A percentile compares a stretch with the other conserved stretches of the same genome.
phyloP scores from a whole-genome alignment of 2,329 filamentous ascomycete species.

The Cercospora beticola region DNA sequence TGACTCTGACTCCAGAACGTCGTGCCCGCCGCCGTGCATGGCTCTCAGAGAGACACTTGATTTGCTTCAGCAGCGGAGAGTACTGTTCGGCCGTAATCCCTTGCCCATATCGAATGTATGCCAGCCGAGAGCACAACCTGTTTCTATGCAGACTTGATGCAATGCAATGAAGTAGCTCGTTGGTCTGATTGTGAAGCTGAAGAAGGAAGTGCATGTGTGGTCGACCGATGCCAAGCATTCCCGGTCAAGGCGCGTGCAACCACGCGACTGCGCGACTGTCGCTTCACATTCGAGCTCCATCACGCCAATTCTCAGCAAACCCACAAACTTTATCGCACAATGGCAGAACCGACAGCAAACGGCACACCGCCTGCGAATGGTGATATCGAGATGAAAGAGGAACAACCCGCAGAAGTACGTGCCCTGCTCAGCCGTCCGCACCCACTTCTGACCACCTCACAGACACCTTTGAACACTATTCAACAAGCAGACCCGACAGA shows the following conservation, averaged over 20 bases:
- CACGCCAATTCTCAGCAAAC: not conserved
- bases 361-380: slow-evolving; percentile 21
- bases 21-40: not conserved
- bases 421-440: not conserved
- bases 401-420: slow-evolving; percentile 31
- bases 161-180: not conserved
- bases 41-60: not conserved
- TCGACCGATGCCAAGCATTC: slow-evolving; percentile 3
- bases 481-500: slow-evolving; percentile 30
- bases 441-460: slow-evolving; percentile 7
- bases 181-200: not conserved
- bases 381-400: slow-evolving; percentile 42
- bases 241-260: not conserved
- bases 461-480: slow-evolving; percentile 23
- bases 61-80: not conserved
- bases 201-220: not conserved
- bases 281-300: not conserved
- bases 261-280: not conserved
- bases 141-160: not conserved
- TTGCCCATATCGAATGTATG: not conserved
- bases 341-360: slow-evolving; percentile 34
- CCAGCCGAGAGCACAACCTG: not conserved
- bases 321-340: slow-evolving; percentile 19
- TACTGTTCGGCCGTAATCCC: not conserved
- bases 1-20: not conserved